phyloP scores from a whole-genome alignment of 192 early-diverging fungal genomes.

The Gonapodya prolifera region DNA sequence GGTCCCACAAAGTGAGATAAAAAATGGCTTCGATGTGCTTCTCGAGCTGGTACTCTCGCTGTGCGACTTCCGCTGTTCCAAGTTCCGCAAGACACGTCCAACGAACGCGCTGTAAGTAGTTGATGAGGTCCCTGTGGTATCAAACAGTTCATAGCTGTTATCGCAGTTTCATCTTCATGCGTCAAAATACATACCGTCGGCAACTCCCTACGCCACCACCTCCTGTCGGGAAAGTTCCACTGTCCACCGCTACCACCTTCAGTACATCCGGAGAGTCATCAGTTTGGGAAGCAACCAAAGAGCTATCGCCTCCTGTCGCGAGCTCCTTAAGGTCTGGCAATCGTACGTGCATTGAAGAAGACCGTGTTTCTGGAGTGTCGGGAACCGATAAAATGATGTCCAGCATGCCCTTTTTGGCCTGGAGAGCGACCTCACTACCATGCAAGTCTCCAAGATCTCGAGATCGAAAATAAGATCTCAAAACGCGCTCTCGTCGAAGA shows the following conservation, averaged over 20 bases:
- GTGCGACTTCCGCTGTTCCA: constrained; percentile 21
- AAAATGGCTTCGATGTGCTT: constrained; percentile 26
- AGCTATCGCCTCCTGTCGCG: neutral
- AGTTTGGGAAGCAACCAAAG: neutral
- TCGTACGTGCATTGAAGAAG: neutral
- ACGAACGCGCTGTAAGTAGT: constrained; percentile 20
- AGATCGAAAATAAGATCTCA: neutral
- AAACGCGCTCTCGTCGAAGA: neutral
- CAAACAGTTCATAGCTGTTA: no score
- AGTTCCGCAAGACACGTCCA: constrained; percentile 29
- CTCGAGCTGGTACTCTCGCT: constrained; percentile 33
- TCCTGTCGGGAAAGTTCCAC: constrained; percentile 32
- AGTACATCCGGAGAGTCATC: neutral
- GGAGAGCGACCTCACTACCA: neutral
- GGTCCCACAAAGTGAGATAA: constrained; percentile 27
- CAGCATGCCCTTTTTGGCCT: neutral
- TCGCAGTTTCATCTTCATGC: no score
- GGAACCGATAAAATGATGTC: neutral
- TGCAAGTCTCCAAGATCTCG: neutral
- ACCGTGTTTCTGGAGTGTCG: neutral
- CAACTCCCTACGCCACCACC: constrained; percentile 32
- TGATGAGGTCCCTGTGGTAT: constrained; percentile 29
- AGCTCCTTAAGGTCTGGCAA: neutral
- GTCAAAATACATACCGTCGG: no score
- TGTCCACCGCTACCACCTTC: constrained; percentile 13